Base-by-base conservation (phyloP, 345 rosid genomes). In the Eucalyptus regnans region DNA sequence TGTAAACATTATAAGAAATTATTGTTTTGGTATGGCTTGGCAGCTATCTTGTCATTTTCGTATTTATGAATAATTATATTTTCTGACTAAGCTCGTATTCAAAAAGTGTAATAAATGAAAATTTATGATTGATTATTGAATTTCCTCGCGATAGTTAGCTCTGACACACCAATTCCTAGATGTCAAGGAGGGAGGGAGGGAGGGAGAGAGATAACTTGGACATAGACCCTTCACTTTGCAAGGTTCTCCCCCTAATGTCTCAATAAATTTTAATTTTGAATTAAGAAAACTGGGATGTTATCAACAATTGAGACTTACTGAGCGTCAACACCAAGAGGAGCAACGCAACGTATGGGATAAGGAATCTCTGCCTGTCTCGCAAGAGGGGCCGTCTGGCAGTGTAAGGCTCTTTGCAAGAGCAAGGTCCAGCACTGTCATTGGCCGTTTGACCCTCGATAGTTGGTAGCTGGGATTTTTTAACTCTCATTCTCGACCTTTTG, bases 1-100 rank as follows among this genome's bases (percentile, higher is more conserved):
- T 68, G 5, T n/a, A n/a, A 14, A 64, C 4, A n/a, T 7, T 7
- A 7, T 1, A 20, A 16, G 43, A 68, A 0, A 1, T 0, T 68
- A 31, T 31, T 68, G 17, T 17, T 68, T n/a, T 31, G 43, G 22
- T 8, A 5, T 62, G 68, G 18, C 37, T 64, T 29, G n/a, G 20
- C 18, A n/a, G 10, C 9, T 64, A n/a, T 64, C 5, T 8, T 33
- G 37, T 68, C 8, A 9, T 68, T 33, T 68, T 68, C 12, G 1
- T 68, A 68, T 68, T 68, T 18, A 31, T 31, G 43, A 16, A 68
- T 16, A 16, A 31, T 68, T 4, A 16, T 31, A 17, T 68, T 0
- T 68, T 8, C 18, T 31, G 22, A 68, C 11, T 4, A 31, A 31
- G 2, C 12, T 68, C 43, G 12, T 8, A 31, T 56, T 23, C 6